Conservation (phyloP, 495 filamentous ascomycete genomes). For the Tuber magnatum region DNA sequence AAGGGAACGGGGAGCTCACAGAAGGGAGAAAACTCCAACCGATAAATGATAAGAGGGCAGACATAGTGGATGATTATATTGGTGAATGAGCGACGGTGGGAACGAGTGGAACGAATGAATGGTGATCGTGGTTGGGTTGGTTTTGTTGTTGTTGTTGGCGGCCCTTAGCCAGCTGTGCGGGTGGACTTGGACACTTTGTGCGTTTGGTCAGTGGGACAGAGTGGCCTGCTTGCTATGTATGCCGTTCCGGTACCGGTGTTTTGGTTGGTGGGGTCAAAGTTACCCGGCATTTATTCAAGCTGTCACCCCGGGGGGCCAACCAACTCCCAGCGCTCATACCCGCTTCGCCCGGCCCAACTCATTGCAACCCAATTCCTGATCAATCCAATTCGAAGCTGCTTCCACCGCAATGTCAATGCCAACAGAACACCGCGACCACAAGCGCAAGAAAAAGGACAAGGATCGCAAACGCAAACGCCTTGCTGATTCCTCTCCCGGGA, state of each 20-base stretch:
- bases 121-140: neutral
- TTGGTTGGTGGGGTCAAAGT: slow-evolving; percentile 8
- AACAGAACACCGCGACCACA: slow-evolving; percentile 47
- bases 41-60: slow-evolving; percentile 59
- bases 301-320: no score
- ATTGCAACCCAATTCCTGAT: neutral
- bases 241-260: no score
- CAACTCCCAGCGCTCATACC: no score
- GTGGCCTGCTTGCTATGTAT: no score
- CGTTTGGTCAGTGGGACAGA: no score
- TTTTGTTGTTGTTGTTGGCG: no score
- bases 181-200: no score
- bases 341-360: slow-evolving; percentile 30
- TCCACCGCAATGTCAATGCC: slow-evolving; percentile 31
- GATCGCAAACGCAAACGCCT: slow-evolving; percentile 45
- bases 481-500: slow-evolving; percentile 40
- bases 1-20: slow-evolving; percentile 43
- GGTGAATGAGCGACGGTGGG: slow-evolving; percentile 19
- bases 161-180: no score
- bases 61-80: slow-evolving; percentile 19
- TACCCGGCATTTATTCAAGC: slow-evolving; percentile 25
- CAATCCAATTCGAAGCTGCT: neutral
- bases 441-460: slow-evolving; percentile 51
- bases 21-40: slow-evolving; percentile 77
- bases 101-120: slow-evolving; percentile 1